Base-by-base conservation (phyloP, 2,329 filamentous ascomycete genomes). In the Tolypocladium guangdongense region DNA sequence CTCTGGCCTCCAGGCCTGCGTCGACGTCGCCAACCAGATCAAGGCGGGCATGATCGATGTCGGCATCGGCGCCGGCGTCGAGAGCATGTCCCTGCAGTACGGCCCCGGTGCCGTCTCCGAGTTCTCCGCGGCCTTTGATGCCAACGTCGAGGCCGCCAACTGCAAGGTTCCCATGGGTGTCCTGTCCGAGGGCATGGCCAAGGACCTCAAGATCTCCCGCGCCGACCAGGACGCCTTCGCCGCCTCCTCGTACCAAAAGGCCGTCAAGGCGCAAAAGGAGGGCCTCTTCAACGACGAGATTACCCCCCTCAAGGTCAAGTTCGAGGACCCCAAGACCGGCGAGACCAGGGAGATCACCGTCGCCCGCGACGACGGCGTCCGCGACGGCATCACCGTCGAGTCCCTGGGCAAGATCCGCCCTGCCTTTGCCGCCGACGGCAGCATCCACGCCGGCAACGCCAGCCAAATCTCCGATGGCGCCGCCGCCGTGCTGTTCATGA, bases 91-190 rank as follows among this genome's bases (percentile, higher is more conserved):
- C 65, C 78, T 79, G 54, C 88, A 96, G 67, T 97, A 97, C 69
- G 93, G 92, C 36, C 91, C 92, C 27, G 78, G 77, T 46, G 93
- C 93, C 57, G 92, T 97, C 18, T 82, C 85, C 57, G 93, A 97
- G 72, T 96, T 97, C 80, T 93, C 88, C 33, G 89, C 95, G 50
- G 80, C 89, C 52, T 83, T 97, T 58, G 88, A 96, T 67, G 81
- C 76, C 63, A 81, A 92, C 76, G 79, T 83, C 59, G 86, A 93
- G 67, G 81, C 91, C 27, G 87, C 87, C 64, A 95, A 96, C 80
- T 99, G 93, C 84, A 96, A 95, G 76, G 92, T 97, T 3, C 86
- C 90, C 68, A 97, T 97, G 93, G 92, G 92, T 63, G 81, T 90
- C 12, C 78, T 97, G 50, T 96, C 90, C 32, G 93, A 99, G 74